phyloP scores from a whole-genome alignment of 768 basidiomycete species.

The Floccularia luteovirens region DNA sequence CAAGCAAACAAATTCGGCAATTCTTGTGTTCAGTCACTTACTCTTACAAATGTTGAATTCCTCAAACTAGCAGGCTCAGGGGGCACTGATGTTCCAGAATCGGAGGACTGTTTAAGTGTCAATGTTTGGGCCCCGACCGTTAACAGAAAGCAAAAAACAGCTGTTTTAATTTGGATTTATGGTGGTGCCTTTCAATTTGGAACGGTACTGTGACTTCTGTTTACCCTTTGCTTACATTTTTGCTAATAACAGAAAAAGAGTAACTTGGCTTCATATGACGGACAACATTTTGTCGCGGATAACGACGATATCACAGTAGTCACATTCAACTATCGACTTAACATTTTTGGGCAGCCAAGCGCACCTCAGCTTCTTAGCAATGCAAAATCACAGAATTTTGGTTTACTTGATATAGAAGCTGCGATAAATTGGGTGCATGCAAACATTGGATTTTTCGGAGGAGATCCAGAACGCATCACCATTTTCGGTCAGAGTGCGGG shows the following conservation, averaged over 20 bases:
- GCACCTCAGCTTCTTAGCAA: constrained; percentile 25
- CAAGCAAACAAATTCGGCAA: constrained; percentile 20
- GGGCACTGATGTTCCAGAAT: constrained; percentile 17
- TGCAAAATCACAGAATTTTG: constrained; percentile 24
- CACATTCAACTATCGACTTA: constrained; percentile 28
- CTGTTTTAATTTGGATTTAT: constrained; percentile 28
- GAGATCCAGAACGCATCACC: constrained; percentile 27
- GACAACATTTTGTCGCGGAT: constrained; percentile 20
- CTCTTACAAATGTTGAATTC: constrained; percentile 13
- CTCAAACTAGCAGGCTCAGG: constrained; percentile 15
- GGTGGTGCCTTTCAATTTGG: constrained; percentile 30
- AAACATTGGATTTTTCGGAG: constrained; percentile 37
- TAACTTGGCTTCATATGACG: constrained; percentile 17
- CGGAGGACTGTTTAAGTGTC: constrained; percentile 26
- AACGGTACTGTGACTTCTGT: constrained; percentile 17
- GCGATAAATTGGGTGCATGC: constrained; percentile 38
- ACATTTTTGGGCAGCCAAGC: constrained; percentile 30
- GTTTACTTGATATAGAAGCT: constrained; percentile 27
- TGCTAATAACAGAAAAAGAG: constrained; percentile 12
- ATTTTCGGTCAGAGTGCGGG: constrained; percentile 31
- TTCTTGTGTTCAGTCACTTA: constrained; percentile 20
- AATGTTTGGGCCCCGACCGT: constrained; percentile 31
- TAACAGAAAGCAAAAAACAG: constrained; percentile 22
- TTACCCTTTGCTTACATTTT: not conserved
- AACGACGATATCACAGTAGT: constrained; percentile 26